phyloP scores from a whole-genome alignment of 2,329 filamentous ascomycete species.

The Pyrenophora tritici-repentis region DNA sequence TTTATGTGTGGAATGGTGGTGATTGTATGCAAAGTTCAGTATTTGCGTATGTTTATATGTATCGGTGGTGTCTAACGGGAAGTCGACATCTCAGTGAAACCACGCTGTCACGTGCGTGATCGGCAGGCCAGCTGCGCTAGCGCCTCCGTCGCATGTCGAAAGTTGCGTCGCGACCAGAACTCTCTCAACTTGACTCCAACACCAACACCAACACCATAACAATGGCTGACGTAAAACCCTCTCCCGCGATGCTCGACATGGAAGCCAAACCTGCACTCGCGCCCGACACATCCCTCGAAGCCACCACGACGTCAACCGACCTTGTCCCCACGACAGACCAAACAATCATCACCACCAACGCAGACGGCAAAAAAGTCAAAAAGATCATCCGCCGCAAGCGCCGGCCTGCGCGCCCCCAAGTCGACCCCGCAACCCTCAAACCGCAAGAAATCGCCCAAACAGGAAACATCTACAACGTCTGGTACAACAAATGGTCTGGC shows the following conservation, averaged over 20 bases:
- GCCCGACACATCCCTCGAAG: conserved; percentile 29
- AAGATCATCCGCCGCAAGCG: conserved; percentile 92
- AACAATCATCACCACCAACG: conserved; percentile 43
- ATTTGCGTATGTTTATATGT: no score
- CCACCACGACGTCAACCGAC: conserved; percentile 29
- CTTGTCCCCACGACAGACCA: conserved; percentile 36
- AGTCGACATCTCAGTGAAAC: background rate
- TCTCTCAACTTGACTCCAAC: background rate
- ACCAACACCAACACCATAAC: conserved; percentile 19
- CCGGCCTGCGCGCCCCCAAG: conserved; percentile 85
- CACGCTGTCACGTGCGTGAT: conserved; percentile 55
- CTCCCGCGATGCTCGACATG: background rate
- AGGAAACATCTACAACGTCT: conserved; percentile 95
- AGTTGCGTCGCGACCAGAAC: conserved; percentile 21
- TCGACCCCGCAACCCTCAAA: conserved; percentile 82
- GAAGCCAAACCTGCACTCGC: conserved; percentile 22
- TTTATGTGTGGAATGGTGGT: no score
- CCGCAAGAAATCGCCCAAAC: conserved; percentile 89
- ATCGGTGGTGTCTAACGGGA: background rate
- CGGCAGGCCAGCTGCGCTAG: conserved; percentile 9
- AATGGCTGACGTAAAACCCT: conserved; percentile 39
- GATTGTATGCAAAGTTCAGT: no score
- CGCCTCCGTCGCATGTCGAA: conserved; percentile 17
- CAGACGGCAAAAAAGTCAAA: conserved; percentile 71
- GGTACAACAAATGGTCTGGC: conserved; percentile 98